A percentile compares a stretch with the other conserved stretches of the same genome.
phyloP scores from a whole-genome alignment of 768 basidiomycete species.

The Suillus hirtellus region DNA sequence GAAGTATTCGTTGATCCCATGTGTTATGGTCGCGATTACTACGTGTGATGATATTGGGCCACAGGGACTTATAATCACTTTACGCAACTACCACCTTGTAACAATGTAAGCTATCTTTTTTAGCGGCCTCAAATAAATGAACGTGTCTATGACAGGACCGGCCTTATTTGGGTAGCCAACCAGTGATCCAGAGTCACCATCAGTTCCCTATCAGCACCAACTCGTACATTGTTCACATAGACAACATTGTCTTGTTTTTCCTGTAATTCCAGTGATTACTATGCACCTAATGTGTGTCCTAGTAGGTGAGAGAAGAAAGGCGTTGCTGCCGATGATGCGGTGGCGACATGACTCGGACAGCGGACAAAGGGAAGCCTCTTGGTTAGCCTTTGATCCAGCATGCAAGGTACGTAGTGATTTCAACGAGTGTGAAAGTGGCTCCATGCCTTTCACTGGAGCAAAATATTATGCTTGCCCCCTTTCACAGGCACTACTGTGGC shows the following conservation, averaged over 20 bases:
- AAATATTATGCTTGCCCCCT: neutral
- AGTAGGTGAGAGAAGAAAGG: neutral
- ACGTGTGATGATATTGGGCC: neutral
- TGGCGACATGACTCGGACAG: neutral
- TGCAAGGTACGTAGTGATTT: neutral
- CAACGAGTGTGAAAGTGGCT: neutral
- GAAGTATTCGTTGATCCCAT: conserved; percentile 7
- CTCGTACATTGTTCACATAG: neutral
- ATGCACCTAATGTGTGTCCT: neutral
- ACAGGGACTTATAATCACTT: neutral
- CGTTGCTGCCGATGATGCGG: neutral
- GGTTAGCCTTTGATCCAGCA: neutral
- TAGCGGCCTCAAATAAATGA: neutral
- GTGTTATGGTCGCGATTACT: neutral
- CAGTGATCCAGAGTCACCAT: neutral
- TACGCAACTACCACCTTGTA: neutral
- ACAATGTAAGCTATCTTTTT: neutral
- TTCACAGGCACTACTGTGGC: neutral
- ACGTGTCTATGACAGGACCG: neutral
- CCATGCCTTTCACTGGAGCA: neutral
- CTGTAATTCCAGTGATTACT: neutral
- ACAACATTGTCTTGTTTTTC: neutral
- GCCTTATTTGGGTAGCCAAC: neutral
- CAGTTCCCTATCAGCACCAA: neutral
- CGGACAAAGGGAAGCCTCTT: neutral